Evolutionary conservation across 345 rosid species (phyloP).

Genomic region (Mallotus nudiflorus): DNA sequence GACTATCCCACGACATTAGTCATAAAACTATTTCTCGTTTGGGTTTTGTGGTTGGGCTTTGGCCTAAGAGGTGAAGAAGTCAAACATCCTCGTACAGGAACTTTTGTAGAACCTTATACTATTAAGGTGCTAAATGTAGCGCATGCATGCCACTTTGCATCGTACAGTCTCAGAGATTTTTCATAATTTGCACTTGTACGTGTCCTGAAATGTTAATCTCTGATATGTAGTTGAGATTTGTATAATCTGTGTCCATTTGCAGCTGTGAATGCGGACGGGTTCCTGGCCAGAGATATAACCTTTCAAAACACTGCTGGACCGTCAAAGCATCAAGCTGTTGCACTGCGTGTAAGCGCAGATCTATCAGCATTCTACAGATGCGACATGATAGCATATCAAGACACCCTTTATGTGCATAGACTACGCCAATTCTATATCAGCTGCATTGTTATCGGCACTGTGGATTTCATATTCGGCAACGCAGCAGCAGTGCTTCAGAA

Average conservation of each 20-base stretch:
- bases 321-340: conserved; percentile 79
- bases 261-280: conserved; percentile 73
- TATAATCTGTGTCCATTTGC: conserved; percentile 17
- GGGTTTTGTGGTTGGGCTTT: no score
- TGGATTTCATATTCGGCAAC: conserved; percentile 79
- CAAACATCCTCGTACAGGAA: no score
- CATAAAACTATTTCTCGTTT: no score
- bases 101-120: no score
- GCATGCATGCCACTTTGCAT: no score
- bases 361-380: conserved; percentile 60
- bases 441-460: conserved; percentile 60
- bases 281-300: conserved; percentile 67
- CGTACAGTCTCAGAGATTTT: no score
- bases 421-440: conserved; percentile 61
- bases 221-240: no score
- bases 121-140: no score
- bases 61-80: no score
- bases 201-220: no score
- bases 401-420: conserved; percentile 73
- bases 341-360: conserved; percentile 67
- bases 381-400: conserved; percentile 68
- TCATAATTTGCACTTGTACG: no score
- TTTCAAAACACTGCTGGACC: conserved; percentile 80
- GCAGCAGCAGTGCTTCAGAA: conserved; percentile 60
- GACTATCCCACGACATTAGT: no score